Evolutionary conservation across 768 basidiomycete genomes (phyloP).

Genomic region (Chalciporus chontae): DNA sequence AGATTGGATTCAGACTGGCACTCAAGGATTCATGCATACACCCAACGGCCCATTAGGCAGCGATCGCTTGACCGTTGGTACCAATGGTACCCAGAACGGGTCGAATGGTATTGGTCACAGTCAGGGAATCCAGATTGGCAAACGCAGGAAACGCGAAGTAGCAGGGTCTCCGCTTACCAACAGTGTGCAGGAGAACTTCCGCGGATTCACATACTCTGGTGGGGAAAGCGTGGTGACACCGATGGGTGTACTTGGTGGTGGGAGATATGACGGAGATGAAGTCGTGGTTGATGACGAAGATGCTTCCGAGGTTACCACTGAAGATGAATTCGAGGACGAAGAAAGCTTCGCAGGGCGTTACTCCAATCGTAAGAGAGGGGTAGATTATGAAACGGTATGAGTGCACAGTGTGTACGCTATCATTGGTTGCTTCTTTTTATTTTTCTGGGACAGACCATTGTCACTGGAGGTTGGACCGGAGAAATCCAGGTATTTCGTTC

Average conservation of each 20-base stretch:
- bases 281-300: slow-evolving; percentile 52
- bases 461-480: slow-evolving; percentile 20
- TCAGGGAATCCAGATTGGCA: slow-evolving; percentile 50
- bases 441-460: slow-evolving; percentile 1
- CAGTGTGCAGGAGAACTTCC: slow-evolving; percentile 95
- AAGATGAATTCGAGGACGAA: slow-evolving; percentile 75
- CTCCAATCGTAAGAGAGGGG: slow-evolving; percentile 51
- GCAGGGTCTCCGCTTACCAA: slow-evolving; percentile 75
- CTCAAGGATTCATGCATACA: slow-evolving; percentile 41
- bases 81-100: slow-evolving; percentile 13
- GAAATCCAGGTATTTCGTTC: slow-evolving; percentile 18
- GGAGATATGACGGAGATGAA: slow-evolving; percentile 31
- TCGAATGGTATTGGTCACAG: slow-evolving; percentile 15
- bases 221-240: slow-evolving; percentile 59
- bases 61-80: slow-evolving; percentile 34
- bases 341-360: slow-evolving; percentile 67
- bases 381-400: slow-evolving; percentile 35
- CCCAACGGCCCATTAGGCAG: slow-evolving; percentile 79
- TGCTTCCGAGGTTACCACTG: slow-evolving; percentile 48
- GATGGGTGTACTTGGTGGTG: slow-evolving; percentile 38
- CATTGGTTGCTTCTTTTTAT: slow-evolving; percentile 9
- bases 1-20: slow-evolving; percentile 43
- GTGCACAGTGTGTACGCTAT: slow-evolving; percentile 6
- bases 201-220: slow-evolving; percentile 87
- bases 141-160: slow-evolving; percentile 41